Evolutionary conservation across 2,329 filamentous ascomycete genomes (phyloP), one percentile per base, ranked within the genome.

Genomic region (Neonectria punicea): DNA sequence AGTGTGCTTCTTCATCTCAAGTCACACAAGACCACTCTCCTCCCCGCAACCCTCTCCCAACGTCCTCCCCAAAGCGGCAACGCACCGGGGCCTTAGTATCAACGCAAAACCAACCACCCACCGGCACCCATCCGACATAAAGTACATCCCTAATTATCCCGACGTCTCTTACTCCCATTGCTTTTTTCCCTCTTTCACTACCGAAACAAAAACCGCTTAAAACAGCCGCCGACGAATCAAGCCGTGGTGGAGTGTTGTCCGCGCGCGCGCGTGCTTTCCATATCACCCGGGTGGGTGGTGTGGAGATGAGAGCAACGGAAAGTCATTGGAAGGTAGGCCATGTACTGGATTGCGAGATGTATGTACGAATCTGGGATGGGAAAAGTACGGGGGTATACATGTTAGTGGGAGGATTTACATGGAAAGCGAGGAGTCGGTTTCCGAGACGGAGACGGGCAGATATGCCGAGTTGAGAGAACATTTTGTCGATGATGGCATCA

Each of bases 91-190:
- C 14, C 4, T 10, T 14, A n/a, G n/a, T n/a, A 20, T 54, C 30
- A 51, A 16, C 10, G 7, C 41, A 41, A 28, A 41, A 20, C 20
- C 30, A 47, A 44, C 30, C 44, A 58, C n/a, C 13, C 34, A 20
- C 22, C 36, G 44, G 14, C 61, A 47, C 43, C 51, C 44, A 41
- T 14, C 43, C 57, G 47, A 56, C 22, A 34, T 10, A 14, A 14
- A 14, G 9, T 22, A n/a, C 14, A n/a, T 57, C 53, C 70, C 70
- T 69, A 69, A 65, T 62, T 59, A 53, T 71, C 18, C 70, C 70
- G 68, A 68, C n/a, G 5, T 25, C 1, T 25, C 25, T n/a, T 10
- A 43, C n/a, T n/a, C 16, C 30, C 25, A 30, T 67, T 54, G 46
- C 66, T 58, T 58, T 66, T 54, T 66, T 50, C 47, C 58, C 63